phyloP scores from a whole-genome alignment of 2,329 filamentous ascomycete genomes.

The Botryotinia narcissicola region DNA sequence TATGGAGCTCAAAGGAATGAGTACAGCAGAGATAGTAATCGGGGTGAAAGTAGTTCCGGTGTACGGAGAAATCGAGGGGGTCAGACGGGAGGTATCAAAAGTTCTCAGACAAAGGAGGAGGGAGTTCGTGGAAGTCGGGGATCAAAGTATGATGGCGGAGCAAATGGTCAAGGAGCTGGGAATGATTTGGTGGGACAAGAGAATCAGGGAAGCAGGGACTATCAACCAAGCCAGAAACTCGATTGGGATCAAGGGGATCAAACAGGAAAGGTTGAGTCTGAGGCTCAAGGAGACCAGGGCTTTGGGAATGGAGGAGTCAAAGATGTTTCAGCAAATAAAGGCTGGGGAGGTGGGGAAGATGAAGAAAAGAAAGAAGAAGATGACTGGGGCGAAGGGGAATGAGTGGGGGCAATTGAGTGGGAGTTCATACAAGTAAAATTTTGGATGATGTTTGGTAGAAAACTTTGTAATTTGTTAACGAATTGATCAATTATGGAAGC shows the following conservation, averaged over 20 bases:
- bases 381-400: rapidly evolving
- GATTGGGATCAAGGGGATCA: background rate
- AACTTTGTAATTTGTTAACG: background rate
- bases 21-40: background rate
- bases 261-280: too few relatives aligned
- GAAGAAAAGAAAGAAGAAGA: background rate
- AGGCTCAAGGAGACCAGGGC: background rate
- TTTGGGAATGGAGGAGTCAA: background rate
- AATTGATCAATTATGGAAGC: background rate
- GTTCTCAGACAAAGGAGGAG: background rate
- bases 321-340: background rate
- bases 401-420: background rate
- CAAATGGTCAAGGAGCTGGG: background rate
- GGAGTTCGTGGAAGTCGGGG: background rate
- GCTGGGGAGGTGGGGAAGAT: background rate
- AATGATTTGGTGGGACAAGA: background rate
- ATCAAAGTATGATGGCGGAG: background rate
- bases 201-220: background rate
- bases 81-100: background rate
- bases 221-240: background rate
- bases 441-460: background rate
- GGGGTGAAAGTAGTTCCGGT: too few relatives aligned
- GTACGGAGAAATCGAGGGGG: too few relatives aligned
- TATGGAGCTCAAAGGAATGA: background rate
- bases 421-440: background rate